Percentiles rank a stretch among this genome's conserved stretches.
Conservation (phyloP, 1,284 basidiomycete species). For the Ceraceosorus guamensis region DNA sequence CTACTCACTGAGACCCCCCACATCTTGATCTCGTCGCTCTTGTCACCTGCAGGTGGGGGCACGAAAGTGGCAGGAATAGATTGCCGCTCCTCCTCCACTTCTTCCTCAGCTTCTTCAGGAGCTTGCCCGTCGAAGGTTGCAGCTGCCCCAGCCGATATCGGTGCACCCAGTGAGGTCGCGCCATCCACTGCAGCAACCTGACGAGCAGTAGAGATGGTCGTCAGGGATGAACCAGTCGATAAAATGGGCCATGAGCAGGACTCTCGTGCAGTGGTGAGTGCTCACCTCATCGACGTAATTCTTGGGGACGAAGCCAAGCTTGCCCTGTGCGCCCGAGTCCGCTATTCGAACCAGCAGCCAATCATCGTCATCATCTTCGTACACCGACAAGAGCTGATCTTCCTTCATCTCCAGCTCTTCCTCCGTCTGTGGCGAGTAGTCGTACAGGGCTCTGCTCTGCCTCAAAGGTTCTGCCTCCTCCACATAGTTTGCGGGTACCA, state of each 20-base stretch:
- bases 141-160: too few species aligned
- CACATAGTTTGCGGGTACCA: constrained; percentile 47
- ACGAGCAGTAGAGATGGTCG: not conserved
- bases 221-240: too few species aligned
- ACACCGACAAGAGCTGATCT: constrained; percentile 40
- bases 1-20: constrained; percentile 40
- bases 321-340: constrained; percentile 12
- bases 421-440: constrained; percentile 41
- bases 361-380: constrained; percentile 34
- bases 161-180: constrained; percentile 3
- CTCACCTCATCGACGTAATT: constrained; percentile 46
- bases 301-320: constrained; percentile 40
- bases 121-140: not conserved
- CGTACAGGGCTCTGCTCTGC: constrained; percentile 40
- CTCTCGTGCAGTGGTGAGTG: not conserved
- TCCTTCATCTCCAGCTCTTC: constrained; percentile 43
- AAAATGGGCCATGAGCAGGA: too few species aligned
- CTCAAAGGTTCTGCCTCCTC: constrained; percentile 41
- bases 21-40: constrained; percentile 46
- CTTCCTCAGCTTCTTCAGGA: constrained; percentile 22
- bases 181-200: constrained; percentile 25
- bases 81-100: constrained; percentile 20
- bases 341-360: constrained; percentile 39
- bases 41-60: constrained; percentile 20
- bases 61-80: constrained; percentile 20